Percentiles rank a stretch among this genome's conserved stretches.
Conservation (phyloP, 2,329 filamentous ascomycete species). For the Akanthomyces dipterigenus region DNA sequence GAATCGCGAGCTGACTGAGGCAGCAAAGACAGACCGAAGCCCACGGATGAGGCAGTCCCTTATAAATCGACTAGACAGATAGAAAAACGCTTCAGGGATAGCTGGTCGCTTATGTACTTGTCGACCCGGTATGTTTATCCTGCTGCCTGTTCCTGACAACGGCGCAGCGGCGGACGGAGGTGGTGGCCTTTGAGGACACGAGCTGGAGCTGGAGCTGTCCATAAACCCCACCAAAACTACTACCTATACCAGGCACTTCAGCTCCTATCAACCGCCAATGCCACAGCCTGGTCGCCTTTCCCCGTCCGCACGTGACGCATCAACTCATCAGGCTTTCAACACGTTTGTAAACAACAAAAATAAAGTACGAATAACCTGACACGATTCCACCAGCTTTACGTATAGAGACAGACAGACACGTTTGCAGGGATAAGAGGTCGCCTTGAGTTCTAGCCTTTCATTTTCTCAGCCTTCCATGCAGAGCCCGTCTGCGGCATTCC, state of each 20-base stretch:
- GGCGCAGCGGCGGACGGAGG: background rate
- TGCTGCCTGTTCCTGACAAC: constrained; percentile 8
- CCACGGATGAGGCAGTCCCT: background rate
- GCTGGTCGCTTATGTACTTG: background rate
- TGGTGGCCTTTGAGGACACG: background rate
- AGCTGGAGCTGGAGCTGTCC: background rate
- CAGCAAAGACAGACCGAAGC: background rate
- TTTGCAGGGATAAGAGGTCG: background rate
- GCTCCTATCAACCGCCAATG: constrained; percentile 6
- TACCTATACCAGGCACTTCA: background rate
- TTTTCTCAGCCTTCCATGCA: background rate
- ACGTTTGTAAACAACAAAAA: background rate
- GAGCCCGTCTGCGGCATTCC: constrained; percentile 4
- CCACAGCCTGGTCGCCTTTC: background rate
- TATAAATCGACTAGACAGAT: constrained; percentile 3
- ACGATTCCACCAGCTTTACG: too few relatives aligned
- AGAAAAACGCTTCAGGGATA: background rate
- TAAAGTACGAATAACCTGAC: too few relatives aligned
- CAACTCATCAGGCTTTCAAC: background rate
- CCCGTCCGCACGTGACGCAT: constrained; percentile 1
- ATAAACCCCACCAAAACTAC: constrained; percentile 5
- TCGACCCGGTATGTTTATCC: background rate
- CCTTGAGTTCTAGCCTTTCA: background rate
- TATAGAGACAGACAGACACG: background rate
- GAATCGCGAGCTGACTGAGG: too few relatives aligned